These are phyloP conservation scores for Zygosaccharomyces sapae DNA, from an alignment of 1,139 yeast genomes.

Conservation along the genomic window DNA sequence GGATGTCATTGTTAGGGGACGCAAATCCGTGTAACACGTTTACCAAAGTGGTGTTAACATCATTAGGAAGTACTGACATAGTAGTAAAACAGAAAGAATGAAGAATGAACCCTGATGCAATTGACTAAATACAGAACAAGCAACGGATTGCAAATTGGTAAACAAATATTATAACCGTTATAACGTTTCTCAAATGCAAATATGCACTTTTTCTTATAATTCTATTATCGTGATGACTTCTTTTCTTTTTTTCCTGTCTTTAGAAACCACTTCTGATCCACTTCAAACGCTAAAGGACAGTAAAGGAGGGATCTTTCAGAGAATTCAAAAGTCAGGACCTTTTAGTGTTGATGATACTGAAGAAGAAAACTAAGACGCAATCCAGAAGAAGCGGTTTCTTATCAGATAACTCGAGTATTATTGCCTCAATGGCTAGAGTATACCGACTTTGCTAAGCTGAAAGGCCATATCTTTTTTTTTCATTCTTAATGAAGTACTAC, in stretches of 20 bases:
- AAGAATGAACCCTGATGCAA: no score
- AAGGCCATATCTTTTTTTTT: no score
- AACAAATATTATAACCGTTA: neutral
- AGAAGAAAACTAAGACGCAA: neutral
- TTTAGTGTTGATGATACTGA: neutral
- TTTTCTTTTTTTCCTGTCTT: neutral
- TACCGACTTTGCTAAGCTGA: no score
- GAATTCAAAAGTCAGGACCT: neutral
- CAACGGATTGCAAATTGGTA: neutral
- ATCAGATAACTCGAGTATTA: neutral
- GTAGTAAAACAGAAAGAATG: no score
- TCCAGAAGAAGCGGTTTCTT: neutral
- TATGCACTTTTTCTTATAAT: no score
- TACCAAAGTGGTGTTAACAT: slow-evolving; percentile 51
- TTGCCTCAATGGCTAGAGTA: no score
- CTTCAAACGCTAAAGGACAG: neutral
- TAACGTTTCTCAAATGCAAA: neutral
- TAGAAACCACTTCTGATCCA: slow-evolving; percentile 1
- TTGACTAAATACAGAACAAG: neutral
- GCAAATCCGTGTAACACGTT: slow-evolving; percentile 65
- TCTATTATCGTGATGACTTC: no score
- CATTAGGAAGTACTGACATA: slow-evolving; percentile 62
- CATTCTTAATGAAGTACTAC: no score
- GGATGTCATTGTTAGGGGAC: slow-evolving; percentile 68
- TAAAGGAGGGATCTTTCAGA: neutral